These are phyloP conservation scores for Calonectria naviculata DNA, from an alignment of 2,329 filamentous ascomycete genomes.

Conservation along the genomic window DNA sequence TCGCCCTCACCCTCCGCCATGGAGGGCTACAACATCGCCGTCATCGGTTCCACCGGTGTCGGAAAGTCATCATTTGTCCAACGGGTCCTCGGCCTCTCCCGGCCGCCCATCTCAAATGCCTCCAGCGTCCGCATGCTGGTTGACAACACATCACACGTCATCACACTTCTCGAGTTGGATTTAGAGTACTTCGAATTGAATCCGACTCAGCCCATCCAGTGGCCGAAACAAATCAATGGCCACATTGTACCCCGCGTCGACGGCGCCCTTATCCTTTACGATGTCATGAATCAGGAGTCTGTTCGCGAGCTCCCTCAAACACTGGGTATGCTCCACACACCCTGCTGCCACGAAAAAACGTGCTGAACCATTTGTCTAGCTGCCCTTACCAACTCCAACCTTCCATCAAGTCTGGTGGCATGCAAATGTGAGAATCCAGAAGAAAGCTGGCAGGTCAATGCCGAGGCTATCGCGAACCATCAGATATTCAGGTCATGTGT, in stretches of 20 bases:
- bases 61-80: conserved; percentile 78
- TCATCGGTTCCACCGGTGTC: conserved; percentile 74
- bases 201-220: conserved; percentile 67
- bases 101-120: conserved; percentile 63
- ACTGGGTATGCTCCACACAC: conserved; percentile 68
- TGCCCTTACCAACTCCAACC: conserved; percentile 75
- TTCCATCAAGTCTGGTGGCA: conserved; percentile 85
- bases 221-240: conserved; percentile 77
- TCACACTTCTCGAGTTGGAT: conserved; percentile 74
- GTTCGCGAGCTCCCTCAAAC: conserved; percentile 80
- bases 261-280: conserved; percentile 87
- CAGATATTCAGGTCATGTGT: conserved; percentile 75
- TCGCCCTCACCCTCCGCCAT: conserved; percentile 52
- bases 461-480: conserved; percentile 70
- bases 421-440: conserved; percentile 89
- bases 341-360: not conserved
- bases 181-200: conserved; percentile 73
- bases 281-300: conserved; percentile 83
- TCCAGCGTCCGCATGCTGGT: conserved; percentile 68
- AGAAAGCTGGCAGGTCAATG: conserved; percentile 76
- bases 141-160: conserved; percentile 67
- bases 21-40: conserved; percentile 73
- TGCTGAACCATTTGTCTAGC: conserved; percentile 58
- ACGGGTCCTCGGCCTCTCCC: conserved; percentile 66
- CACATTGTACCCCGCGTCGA: conserved; percentile 81